phyloP scores from a whole-genome alignment of 192 early-diverging fungal genomes.

The Borealophlyctis nickersoniae region DNA sequence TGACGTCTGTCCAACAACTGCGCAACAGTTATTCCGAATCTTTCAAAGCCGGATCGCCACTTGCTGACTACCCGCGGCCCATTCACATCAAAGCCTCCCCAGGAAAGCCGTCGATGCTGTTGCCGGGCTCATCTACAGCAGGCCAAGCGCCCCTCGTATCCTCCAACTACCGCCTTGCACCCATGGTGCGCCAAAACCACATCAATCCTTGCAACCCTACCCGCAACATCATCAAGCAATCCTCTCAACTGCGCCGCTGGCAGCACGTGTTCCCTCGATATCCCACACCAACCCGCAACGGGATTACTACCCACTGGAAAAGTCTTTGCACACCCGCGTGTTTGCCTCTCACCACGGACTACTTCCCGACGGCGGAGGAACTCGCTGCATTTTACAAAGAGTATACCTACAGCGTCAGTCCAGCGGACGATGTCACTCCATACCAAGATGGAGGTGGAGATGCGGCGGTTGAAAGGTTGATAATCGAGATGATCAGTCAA shows the following conservation, averaged over 20 bases:
- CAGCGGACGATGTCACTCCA: slow-evolving; percentile 29
- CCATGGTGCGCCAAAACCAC: slow-evolving; percentile 11
- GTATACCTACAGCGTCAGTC: slow-evolving; percentile 70
- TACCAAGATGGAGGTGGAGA: slow-evolving; percentile 28
- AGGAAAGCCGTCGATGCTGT: slow-evolving; percentile 25
- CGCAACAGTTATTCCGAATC: slow-evolving; percentile 16
- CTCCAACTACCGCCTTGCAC: no score
- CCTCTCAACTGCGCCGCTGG: slow-evolving; percentile 78
- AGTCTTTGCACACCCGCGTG: slow-evolving; percentile 90
- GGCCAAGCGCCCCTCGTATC: no score
- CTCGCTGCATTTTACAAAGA: slow-evolving; percentile 66
- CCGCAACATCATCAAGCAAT: slow-evolving; percentile 49
- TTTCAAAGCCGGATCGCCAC: slow-evolving; percentile 26
- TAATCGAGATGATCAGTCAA: slow-evolving; percentile 83
- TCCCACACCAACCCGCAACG: slow-evolving; percentile 39
- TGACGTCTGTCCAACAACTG: slow-evolving; percentile 1
- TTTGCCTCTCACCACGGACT: slow-evolving; percentile 89
- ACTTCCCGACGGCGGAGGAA: slow-evolving; percentile 68
- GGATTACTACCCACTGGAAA: slow-evolving; percentile 76
- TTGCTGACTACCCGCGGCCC: slow-evolving; percentile 17
- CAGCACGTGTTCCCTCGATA: slow-evolving; percentile 77
- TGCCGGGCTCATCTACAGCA: no score
- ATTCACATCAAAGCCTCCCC: slow-evolving; percentile 17
- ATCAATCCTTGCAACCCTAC: slow-evolving; percentile 75
- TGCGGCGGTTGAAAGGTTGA: slow-evolving; percentile 41